Base-by-base conservation (phyloP, 169 alveolate species). In the Amoebophrya sp. region DNA sequence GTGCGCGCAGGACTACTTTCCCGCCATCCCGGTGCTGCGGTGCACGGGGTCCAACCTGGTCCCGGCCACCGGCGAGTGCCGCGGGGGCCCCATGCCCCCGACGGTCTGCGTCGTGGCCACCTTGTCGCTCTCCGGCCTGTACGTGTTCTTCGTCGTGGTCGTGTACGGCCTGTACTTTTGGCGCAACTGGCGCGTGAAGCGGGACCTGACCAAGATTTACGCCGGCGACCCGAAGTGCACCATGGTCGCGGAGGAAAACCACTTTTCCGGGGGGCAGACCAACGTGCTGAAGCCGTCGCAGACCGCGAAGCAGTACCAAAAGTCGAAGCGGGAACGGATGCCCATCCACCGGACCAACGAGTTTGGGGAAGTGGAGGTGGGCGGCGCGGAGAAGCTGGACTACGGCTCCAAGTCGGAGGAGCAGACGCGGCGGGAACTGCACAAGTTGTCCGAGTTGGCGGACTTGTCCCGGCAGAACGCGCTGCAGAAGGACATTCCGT, bases 31-130 rank as follows among this genome's bases (percentile, higher is more conserved):
- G 83, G 83, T 66, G 35, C 29, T 66, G 83, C 83, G 83, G 83
- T 66, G 83, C 35, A 66, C 83, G 1, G 83, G 35, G 38, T 7
- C 83, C 7, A 66, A 18, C 39, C 35, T 66, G 35, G 35, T 18
- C 18, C 83, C 83, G 83, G 32, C 83, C 7, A 66, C 7, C 29
- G 83, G 29, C 10, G 83, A 66, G 83, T 66, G 83, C 35, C 83
- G 83, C 83, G 83, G 83, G 10, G 83, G 83, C 1, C 83, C 83
- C 32, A 66, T 66, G 83, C 83, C 83, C 10, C 83, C 83, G 83
- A 66, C 83, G 29, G 83, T 66, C 32, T 66, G 83, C 35, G 38
- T 66, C 32, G 83, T 66, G 38, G 83, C 39, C 35, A 25, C 83
- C 7, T 2, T 7, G 38, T 0, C 83, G 35, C 39, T 66, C 10